These are phyloP conservation scores for Hymenoscyphus salicellus DNA, from an alignment of 2,329 filamentous ascomycete genomes.

Conservation along the genomic window DNA sequence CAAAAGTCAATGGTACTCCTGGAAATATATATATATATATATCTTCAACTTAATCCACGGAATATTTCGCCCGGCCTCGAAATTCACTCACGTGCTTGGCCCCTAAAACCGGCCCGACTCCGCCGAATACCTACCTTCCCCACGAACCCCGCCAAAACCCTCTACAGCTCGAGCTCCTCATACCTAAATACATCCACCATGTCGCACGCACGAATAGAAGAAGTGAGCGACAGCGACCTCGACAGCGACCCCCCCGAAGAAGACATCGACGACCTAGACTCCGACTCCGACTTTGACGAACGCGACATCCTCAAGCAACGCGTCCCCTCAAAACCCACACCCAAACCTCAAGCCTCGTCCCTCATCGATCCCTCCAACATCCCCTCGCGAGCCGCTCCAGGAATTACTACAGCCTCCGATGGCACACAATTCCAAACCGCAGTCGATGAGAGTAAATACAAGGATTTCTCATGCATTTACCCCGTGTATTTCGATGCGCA, in stretches of 20 bases:
- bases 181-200: slow-evolving; percentile 45
- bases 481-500: slow-evolving; percentile 89
- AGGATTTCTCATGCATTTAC: slow-evolving; percentile 84
- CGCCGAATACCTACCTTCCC: slow-evolving; percentile 4
- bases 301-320: slow-evolving; percentile 33
- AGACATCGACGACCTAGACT: slow-evolving; percentile 66
- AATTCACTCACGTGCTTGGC: neutral
- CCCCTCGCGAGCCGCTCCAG: slow-evolving; percentile 39
- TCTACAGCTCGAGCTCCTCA: slow-evolving; percentile 6
- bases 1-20: neutral
- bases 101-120: neutral
- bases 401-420: slow-evolving; percentile 35
- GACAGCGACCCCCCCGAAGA: slow-evolving; percentile 77
- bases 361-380: slow-evolving; percentile 41
- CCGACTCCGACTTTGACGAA: slow-evolving; percentile 55
- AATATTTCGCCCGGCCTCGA: neutral
- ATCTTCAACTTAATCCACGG: neutral
- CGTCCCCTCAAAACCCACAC: slow-evolving; percentile 33
- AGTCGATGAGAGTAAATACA: slow-evolving; percentile 57
- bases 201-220: slow-evolving; percentile 88
- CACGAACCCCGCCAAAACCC: slow-evolving; percentile 17
- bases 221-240: slow-evolving; percentile 78
- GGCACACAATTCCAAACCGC: slow-evolving; percentile 38
- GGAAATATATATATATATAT: neutral
- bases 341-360: slow-evolving; percentile 39